Percentiles rank a stretch among this genome's conserved stretches.
phyloP scores from a whole-genome alignment of 2,329 filamentous ascomycete genomes.

The Nemania sp. region DNA sequence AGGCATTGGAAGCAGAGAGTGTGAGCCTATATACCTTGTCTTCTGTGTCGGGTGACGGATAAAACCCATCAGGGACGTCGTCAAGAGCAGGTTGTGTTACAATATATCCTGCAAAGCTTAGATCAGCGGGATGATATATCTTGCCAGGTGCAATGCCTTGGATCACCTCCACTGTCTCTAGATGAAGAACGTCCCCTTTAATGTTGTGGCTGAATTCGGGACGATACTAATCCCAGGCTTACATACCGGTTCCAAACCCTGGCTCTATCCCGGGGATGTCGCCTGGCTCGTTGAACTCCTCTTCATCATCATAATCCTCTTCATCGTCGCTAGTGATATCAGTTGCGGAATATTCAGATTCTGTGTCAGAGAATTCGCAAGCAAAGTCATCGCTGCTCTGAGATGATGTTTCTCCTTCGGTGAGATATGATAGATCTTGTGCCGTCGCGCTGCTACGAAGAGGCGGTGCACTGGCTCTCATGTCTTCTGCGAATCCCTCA shows the following conservation, averaged over 20 bases:
- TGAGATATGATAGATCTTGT: constrained; percentile 25
- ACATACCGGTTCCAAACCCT: constrained; percentile 66
- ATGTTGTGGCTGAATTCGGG: constrained; percentile 6
- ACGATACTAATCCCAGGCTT: constrained; percentile 14
- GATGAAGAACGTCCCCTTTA: constrained; percentile 1
- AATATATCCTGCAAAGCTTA: constrained; percentile 56
- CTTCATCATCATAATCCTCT: constrained; percentile 53
- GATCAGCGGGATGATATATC: constrained; percentile 22
- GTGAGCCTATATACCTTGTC: constrained; percentile 52
- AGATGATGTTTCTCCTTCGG: constrained; percentile 43
- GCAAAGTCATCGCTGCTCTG: constrained; percentile 57
- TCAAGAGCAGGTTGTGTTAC: constrained; percentile 92
- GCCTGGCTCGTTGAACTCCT: constrained; percentile 63
- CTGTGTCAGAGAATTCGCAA: constrained; percentile 65
- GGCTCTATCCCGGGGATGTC: constrained; percentile 79
- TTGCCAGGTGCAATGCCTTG: constrained; percentile 6
- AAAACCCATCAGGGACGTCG: constrained; percentile 81
- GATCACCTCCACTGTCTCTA: constrained; percentile 18
- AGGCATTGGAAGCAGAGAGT: neutral
- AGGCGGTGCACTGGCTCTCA: constrained; percentile 24
- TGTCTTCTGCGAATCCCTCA: constrained; percentile 14
- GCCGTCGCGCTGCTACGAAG: constrained; percentile 34
- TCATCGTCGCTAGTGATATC: constrained; percentile 57
- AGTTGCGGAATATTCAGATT: constrained; percentile 46
- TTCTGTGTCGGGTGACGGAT: constrained; percentile 69